A percentile compares a stretch with the other conserved stretches of the same genome.
Conservation (phyloP, 495 filamentous ascomycete genomes). For the Xylaria cubensis region DNA sequence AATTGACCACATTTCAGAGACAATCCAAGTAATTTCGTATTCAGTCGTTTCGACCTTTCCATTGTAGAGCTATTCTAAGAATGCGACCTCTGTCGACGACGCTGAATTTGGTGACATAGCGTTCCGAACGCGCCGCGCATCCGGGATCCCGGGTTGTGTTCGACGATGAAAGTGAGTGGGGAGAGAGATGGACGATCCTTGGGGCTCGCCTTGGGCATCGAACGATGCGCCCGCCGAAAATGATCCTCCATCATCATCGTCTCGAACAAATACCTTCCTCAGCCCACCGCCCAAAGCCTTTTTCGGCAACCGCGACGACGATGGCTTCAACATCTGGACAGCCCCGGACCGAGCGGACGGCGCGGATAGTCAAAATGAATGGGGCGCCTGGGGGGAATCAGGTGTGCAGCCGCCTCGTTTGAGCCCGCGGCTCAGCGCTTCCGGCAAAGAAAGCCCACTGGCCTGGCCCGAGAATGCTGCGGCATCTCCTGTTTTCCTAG, state of each 20-base stretch:
- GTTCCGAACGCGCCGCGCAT: constrained; percentile 17
- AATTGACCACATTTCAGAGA: neutral
- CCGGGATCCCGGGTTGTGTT: constrained; percentile 13
- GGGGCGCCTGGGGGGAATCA: constrained; percentile 47
- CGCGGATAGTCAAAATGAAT: constrained; percentile 39
- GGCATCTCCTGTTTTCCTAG: constrained; percentile 38
- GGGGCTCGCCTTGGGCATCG: constrained; percentile 59
- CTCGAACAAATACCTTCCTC: constrained; percentile 46
- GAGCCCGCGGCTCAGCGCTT: constrained; percentile 38
- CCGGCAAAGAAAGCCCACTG: constrained; percentile 44
- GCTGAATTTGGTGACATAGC: neutral
- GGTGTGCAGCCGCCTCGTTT: constrained; percentile 42
- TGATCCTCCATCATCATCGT: constrained; percentile 39
- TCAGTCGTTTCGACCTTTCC: neutral
- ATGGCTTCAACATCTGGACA: constrained; percentile 51
- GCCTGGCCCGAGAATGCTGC: constrained; percentile 48
- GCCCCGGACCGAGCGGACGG: constrained; percentile 35
- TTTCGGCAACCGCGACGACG: constrained; percentile 50
- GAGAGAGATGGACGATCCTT: constrained; percentile 63
- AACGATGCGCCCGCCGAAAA: constrained; percentile 41
- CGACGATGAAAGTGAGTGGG: constrained; percentile 20
- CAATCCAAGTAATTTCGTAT: neutral
- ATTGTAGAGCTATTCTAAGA: constrained; percentile 19
- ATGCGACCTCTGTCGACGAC: constrained; percentile 6
- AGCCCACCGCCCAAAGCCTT: constrained; percentile 54